A percentile compares a stretch with the other conserved stretches of the same genome.
Evolutionary conservation across 768 basidiomycete species (phyloP).

Genomic region (Piloderma croceum): DNA sequence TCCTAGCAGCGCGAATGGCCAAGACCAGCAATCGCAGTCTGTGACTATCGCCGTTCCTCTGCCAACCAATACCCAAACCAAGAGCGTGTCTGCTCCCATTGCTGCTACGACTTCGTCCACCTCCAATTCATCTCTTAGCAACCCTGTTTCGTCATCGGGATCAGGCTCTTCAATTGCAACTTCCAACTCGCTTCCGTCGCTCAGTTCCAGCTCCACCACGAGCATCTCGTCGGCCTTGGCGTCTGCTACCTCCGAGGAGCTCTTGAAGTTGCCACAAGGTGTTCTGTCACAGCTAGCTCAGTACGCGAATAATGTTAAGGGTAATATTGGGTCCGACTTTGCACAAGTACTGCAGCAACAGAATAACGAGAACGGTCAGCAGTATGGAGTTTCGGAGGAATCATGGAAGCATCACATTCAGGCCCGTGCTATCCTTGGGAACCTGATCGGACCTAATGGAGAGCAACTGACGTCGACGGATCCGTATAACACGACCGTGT

Average conservation of each 20-base stretch:
- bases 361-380: conserved; percentile 42
- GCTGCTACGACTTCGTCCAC: conserved; percentile 32
- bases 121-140: neutral
- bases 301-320: conserved; percentile 34
- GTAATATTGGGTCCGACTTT: conserved; percentile 5
- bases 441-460: conserved; percentile 80
- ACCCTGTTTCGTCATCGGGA: conserved; percentile 21
- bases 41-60: conserved; percentile 47
- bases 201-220: conserved; percentile 47
- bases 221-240: conserved; percentile 46
- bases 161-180: conserved; percentile 47
- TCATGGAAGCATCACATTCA: conserved; percentile 84
- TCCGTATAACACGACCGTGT: conserved; percentile 95
- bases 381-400: conserved; percentile 63
- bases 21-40: conserved; percentile 31
- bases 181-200: conserved; percentile 46
- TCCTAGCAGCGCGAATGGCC: conserved; percentile 16
- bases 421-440: conserved; percentile 76
- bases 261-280: conserved; percentile 42
- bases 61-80: conserved; percentile 40
- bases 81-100: conserved; percentile 69
- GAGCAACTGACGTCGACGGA: conserved; percentile 84
- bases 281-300: conserved; percentile 45
- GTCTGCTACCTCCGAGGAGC: conserved; percentile 48
- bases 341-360: neutral